phyloP scores from a whole-genome alignment of 805 yeast species.

The Saitoella complicata region DNA sequence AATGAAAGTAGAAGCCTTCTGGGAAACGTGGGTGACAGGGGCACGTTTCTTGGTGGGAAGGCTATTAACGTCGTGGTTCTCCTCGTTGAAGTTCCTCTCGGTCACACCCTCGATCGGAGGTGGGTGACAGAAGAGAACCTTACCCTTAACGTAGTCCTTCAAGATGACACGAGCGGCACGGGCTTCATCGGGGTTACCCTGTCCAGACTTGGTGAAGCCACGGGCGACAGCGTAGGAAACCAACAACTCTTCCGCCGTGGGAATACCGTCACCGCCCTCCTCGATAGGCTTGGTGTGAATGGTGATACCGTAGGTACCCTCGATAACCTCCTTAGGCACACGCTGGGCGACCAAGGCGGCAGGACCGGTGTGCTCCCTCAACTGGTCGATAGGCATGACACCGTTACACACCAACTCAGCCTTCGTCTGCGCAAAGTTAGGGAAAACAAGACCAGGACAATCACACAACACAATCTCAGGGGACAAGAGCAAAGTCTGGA shows the following conservation, averaged over 20 bases:
- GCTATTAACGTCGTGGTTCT: constrained; percentile 46
- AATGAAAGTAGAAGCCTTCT: background rate
- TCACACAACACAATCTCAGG: constrained; percentile 71
- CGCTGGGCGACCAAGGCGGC: constrained; percentile 69
- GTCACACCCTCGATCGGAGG: constrained; percentile 62
- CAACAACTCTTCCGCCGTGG: constrained; percentile 76
- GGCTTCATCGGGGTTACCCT: constrained; percentile 94
- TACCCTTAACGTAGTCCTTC: constrained; percentile 91
- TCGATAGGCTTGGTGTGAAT: constrained; percentile 57
- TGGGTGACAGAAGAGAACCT: constrained; percentile 66
- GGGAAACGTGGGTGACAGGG: background rate
- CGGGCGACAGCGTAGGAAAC: constrained; percentile 91
- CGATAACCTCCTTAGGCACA: constrained; percentile 74
- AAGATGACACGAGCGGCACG: constrained; percentile 83
- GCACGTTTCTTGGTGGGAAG: background rate
- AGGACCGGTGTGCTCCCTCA: constrained; percentile 85
- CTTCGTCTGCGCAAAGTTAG: constrained; percentile 89
- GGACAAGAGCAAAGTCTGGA: constrained; percentile 82
- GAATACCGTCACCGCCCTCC: constrained; percentile 78
- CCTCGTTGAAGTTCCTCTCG: constrained; percentile 57
- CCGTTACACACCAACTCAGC: constrained; percentile 97
- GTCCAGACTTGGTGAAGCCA: constrained; percentile 87
- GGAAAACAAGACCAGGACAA: constrained; percentile 98
- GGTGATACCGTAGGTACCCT: constrained; percentile 85
- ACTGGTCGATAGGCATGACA: constrained; percentile 94